These are phyloP conservation scores for Cercospora zeina DNA, from an alignment of 2,329 filamentous ascomycete genomes.

Conservation along the genomic window DNA sequence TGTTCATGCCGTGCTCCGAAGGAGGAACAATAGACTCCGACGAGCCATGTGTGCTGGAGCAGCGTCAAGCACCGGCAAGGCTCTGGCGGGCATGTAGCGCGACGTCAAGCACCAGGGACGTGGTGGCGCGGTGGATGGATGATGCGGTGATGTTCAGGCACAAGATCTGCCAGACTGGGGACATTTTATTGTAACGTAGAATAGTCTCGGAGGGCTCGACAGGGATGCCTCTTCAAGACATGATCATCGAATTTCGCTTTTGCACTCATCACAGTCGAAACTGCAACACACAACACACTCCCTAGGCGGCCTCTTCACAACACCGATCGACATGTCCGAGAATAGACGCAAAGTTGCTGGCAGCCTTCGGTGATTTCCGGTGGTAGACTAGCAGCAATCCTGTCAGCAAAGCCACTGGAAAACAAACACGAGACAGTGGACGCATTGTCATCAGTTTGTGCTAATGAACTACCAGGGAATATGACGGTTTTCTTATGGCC, in stretches of 20 bases:
- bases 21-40: background rate
- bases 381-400: slow-evolving; percentile 1
- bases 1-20: background rate
- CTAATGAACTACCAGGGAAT: background rate
- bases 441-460: background rate
- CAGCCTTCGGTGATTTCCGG: background rate
- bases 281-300: background rate
- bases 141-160: slow-evolving; percentile 6
- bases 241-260: slow-evolving; percentile 1
- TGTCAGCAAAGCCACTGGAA: slow-evolving; percentile 6
- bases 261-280: background rate
- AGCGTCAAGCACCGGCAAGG: background rate
- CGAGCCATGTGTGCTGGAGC: background rate
- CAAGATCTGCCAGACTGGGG: slow-evolving; percentile 2
- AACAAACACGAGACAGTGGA: background rate
- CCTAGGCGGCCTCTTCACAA: background rate
- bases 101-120: background rate
- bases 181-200: background rate
- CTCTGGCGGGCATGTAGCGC: background rate
- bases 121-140: slow-evolving; percentile 2
- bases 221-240: slow-evolving; percentile 8
- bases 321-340: background rate
- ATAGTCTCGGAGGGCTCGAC: slow-evolving; percentile 3
- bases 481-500: background rate
- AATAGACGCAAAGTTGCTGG: background rate